These are phyloP conservation scores for Talaromyces thailandensis DNA, from an alignment of 495 filamentous ascomycete genomes.

Conservation along the genomic window DNA sequence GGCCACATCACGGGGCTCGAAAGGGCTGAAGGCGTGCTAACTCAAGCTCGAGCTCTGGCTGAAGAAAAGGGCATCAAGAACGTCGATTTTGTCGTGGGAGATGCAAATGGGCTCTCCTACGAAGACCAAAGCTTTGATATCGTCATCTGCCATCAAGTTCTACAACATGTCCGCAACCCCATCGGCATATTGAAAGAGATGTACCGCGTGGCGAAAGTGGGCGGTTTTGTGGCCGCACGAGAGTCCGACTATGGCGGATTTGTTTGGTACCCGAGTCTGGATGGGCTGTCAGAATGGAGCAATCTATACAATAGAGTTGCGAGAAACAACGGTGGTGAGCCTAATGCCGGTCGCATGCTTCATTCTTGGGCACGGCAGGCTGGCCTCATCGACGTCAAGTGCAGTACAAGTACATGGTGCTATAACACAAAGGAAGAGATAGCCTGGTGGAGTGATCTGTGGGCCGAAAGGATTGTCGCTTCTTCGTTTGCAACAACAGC, in stretches of 20 bases:
- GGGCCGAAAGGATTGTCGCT: conserved; percentile 31
- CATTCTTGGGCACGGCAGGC: conserved; percentile 42
- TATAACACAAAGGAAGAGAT: conserved; percentile 36
- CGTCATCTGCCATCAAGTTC: conserved; percentile 44
- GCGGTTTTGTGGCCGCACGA: conserved; percentile 44
- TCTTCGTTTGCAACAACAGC: conserved; percentile 30
- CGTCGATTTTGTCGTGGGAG: conserved; percentile 35
- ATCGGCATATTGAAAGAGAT: conserved; percentile 37
- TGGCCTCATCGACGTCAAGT: conserved; percentile 32
- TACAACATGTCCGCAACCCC: conserved; percentile 40
- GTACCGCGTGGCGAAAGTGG: conserved; percentile 36
- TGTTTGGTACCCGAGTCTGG: conserved; percentile 36
- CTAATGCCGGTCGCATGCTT: conserved; percentile 39
- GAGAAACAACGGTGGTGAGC: conserved; percentile 33
- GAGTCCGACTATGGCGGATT: conserved; percentile 33
- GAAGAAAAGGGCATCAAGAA: conserved; percentile 28
- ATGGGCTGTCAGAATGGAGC: conserved; percentile 31
- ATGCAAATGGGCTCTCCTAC: conserved; percentile 35
- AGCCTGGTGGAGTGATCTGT: conserved; percentile 34
- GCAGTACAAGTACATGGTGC: conserved; percentile 33
- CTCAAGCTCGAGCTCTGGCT: conserved; percentile 25
- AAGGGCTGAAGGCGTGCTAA: conserved; percentile 19
- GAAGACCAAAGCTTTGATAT: conserved; percentile 46
- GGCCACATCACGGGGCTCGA: conserved; percentile 40
- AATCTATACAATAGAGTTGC: conserved; percentile 29